Evolutionary conservation across 1,139 yeast genomes (phyloP).

Genomic region (Pichia sp.): DNA sequence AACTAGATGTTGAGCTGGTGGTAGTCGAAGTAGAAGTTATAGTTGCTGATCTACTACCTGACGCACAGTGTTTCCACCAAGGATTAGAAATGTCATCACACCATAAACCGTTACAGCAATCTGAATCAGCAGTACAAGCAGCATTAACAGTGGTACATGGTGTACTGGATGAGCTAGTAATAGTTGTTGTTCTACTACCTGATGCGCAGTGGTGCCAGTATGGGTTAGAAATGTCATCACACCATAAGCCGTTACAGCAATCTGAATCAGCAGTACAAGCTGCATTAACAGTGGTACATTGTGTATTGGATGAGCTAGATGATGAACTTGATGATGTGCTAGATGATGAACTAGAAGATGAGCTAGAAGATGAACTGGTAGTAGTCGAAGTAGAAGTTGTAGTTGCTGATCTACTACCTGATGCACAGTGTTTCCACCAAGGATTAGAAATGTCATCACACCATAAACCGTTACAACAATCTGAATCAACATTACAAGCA

Average conservation of each 20-base stretch:
- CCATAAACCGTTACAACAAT: constrained; percentile 2
- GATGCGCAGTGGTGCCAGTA: neutral
- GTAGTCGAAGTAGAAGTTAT: no score
- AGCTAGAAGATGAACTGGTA: neutral
- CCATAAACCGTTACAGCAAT: no score
- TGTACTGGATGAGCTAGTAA: neutral
- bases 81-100: no score
- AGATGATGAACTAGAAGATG: neutral
- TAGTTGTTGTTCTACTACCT: neutral
- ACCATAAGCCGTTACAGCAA: neutral
- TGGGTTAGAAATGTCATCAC: neutral
- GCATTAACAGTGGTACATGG: neutral
- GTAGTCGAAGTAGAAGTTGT: neutral
- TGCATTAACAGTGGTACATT: neutral
- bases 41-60: no score
- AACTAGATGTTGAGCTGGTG: no score
- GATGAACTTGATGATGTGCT: neutral
- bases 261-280: neutral
- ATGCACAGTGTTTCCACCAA: neutral
- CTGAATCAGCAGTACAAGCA: no score
- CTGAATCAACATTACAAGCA: neutral
- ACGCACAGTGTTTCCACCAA: no score
- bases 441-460: neutral
- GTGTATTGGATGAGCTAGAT: constrained; percentile 1
- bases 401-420: neutral